Evolutionary conservation across 2,329 filamentous ascomycete species (phyloP).

Genomic region (Coniella vitis): DNA sequence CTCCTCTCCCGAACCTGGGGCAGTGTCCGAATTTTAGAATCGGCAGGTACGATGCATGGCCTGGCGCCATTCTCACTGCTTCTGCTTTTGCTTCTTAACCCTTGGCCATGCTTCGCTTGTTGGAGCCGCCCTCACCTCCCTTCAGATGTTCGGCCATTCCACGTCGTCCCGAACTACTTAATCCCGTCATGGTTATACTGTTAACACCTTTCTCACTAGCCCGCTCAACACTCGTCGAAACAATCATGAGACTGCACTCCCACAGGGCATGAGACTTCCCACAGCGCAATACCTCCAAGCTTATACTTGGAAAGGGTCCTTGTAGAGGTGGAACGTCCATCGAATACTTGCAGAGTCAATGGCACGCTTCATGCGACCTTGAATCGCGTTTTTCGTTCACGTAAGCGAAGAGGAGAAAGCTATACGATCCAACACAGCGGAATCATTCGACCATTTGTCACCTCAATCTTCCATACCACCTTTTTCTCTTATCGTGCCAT

Average conservation of each 20-base stretch:
- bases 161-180: slow-evolving; percentile 1
- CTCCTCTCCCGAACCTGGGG: neutral
- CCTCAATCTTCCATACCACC: too few relatives aligned
- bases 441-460: neutral
- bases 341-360: neutral
- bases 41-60: slow-evolving; percentile 13
- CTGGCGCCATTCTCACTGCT: slow-evolving; percentile 10
- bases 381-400: too few relatives aligned
- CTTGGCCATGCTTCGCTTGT: neutral
- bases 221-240: slow-evolving; percentile 4
- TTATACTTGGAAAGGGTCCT: neutral
- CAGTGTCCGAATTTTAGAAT: neutral
- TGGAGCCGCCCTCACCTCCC: slow-evolving; percentile 2
- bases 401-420: neutral
- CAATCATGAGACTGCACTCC: slow-evolving; percentile 10
- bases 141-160: slow-evolving; percentile 5
- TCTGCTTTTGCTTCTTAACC: neutral
- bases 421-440: neutral
- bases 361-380: neutral
- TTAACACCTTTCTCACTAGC: slow-evolving; percentile 4
- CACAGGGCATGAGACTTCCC: slow-evolving; percentile 10
- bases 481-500: too few relatives aligned
- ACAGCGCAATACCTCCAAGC: neutral
- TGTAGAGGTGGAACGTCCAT: neutral
- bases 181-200: neutral